phyloP scores from a whole-genome alignment of 169 alveolate genomes.

The Plasmodium berghei region DNA sequence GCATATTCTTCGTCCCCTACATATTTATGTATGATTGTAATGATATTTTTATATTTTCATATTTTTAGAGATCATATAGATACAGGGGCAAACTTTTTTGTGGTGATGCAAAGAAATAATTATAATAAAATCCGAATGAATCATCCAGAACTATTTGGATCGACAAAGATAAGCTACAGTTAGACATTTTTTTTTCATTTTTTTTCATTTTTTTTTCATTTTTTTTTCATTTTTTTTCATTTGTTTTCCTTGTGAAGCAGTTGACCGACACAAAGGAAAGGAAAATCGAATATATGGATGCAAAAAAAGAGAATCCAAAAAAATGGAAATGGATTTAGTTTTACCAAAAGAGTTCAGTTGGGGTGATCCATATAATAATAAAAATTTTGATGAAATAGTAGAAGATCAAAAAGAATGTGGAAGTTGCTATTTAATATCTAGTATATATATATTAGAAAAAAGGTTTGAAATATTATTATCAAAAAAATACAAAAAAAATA shows the following conservation, averaged over 20 bases:
- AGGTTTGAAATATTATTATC: slow-evolving; percentile 88
- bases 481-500: slow-evolving; percentile 78
- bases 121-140: slow-evolving; percentile 21
- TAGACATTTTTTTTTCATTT: not conserved
- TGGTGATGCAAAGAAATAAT: slow-evolving; percentile 24
- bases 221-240: not conserved
- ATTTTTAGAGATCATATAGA: no score
- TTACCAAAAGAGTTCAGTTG: slow-evolving; percentile 82
- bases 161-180: slow-evolving; percentile 25
- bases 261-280: not conserved
- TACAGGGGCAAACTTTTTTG: not conserved
- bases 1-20: no score
- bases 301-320: not conserved
- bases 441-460: slow-evolving; percentile 88
- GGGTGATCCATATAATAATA: slow-evolving; percentile 87
- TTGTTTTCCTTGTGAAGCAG: not conserved
- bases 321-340: slow-evolving; percentile 56
- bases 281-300: slow-evolving; percentile 31
- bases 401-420: slow-evolving; percentile 95
- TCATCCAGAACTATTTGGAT: slow-evolving; percentile 2
- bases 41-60: no score
- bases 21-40: no score
- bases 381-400: slow-evolving; percentile 48
- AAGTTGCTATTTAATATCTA: slow-evolving; percentile 94
- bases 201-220: not conserved